Base-by-base conservation (phyloP, 2,329 filamentous ascomycete species). In the Tolypocladium sp. region DNA sequence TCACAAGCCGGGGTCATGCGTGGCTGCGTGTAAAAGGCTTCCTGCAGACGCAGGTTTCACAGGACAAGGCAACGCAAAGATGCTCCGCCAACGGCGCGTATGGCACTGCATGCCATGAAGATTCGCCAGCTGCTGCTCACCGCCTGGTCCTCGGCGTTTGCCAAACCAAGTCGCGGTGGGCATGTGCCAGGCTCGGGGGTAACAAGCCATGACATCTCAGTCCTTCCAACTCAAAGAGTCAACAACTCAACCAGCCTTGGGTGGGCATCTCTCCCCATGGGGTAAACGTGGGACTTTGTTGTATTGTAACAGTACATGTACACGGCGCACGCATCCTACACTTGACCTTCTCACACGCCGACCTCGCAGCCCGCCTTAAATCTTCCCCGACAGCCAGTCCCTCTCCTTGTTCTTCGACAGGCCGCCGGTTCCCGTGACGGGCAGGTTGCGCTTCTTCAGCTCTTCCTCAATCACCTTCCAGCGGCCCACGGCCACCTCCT, bases 391-490 rank as follows among this genome's bases (percentile, higher is more conserved):
- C 35, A 80, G 62, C 70, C 76, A 77, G n/a, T 71, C 64, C 58
- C 72, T 66, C 70, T 82, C 78, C 67, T 69, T 76, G 63, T 74
- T 75, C 68, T 73, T 75, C 17, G 69, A 64, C 55, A 73, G 63
- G 9, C 71, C 70, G 10, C 70, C 72, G 55, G 76, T 74, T 3
- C 83, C 83, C 4, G 75, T 77, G 20, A 84, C 74, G 9, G 87
- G 84, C 64, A 92, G 71, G 20, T 81, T 82, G 59, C 86, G 78
- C 69, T 82, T 79, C 67, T 74, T 74, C 63, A 93, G 77, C 73
- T 91, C 88, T 67, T 86, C 77, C 71, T 89, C 82, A 67, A 93
- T 90, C 56, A 92, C 73, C 83, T 94, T 94, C 84, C 88, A 90
- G 67, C 90, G 80, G 35, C 91, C 91, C 49, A 90, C 71, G 55